These are phyloP conservation scores for Lecanicillium sp. DNA, from an alignment of 2,329 filamentous ascomycete species.

Conservation along the genomic window DNA sequence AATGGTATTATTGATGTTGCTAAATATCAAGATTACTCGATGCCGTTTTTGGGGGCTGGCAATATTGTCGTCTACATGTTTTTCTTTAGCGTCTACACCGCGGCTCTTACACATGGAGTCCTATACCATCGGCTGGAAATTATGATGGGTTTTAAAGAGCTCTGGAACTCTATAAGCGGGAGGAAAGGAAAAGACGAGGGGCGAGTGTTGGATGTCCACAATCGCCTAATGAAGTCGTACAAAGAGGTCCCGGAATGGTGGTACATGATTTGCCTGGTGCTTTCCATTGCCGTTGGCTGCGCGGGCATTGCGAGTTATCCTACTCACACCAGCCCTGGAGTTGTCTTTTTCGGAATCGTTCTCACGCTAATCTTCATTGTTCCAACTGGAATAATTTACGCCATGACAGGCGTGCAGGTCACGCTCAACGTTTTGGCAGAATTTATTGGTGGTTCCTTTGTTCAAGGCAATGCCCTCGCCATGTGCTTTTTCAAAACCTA, in stretches of 20 bases:
- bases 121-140: slow-evolving; percentile 23
- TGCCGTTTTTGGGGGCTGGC: slow-evolving; percentile 23
- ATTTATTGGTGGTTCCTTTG: slow-evolving; percentile 32
- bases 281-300: slow-evolving; percentile 26
- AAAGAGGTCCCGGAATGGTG: slow-evolving; percentile 33
- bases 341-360: slow-evolving; percentile 31
- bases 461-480: slow-evolving; percentile 27
- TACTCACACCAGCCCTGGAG: slow-evolving; percentile 30
- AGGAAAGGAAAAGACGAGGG: slow-evolving; percentile 9
- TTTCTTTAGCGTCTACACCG: slow-evolving; percentile 20
- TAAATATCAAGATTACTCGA: slow-evolving; percentile 33
- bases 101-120: slow-evolving; percentile 18
- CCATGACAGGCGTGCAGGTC: slow-evolving; percentile 35
- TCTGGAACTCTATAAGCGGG: slow-evolving; percentile 17
- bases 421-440: slow-evolving; percentile 31
- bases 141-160: slow-evolving; percentile 14
- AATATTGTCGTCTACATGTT: slow-evolving; percentile 22
- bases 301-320: slow-evolving; percentile 31
- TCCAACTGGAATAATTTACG: slow-evolving; percentile 33
- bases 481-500: slow-evolving; percentile 20
- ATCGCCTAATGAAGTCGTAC: slow-evolving; percentile 22
- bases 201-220: slow-evolving; percentile 20
- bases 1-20: slow-evolving; percentile 27
- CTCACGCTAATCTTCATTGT: slow-evolving; percentile 32
- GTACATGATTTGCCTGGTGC: slow-evolving; percentile 25